Percentiles rank a stretch among this genome's conserved stretches.
Conservation (phyloP, 2,329 filamentous ascomycete genomes). For the Hypocrella siamensis region DNA sequence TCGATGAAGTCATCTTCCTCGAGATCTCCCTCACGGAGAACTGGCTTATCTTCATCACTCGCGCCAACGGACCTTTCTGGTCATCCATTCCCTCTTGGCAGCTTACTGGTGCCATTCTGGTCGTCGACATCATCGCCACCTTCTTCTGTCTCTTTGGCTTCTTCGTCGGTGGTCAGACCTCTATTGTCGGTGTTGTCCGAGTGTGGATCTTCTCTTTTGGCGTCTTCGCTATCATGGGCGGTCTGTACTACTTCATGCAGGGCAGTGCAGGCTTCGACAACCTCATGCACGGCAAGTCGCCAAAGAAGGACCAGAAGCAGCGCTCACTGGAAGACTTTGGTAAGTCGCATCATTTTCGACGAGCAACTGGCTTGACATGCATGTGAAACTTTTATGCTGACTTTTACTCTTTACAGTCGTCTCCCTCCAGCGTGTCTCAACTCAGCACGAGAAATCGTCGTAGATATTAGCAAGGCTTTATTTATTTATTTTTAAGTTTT, state of each 20-base stretch:
- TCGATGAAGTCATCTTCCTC: conserved; percentile 74
- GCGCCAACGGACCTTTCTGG: conserved; percentile 87
- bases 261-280: conserved; percentile 74
- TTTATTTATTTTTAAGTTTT: conserved; percentile 21
- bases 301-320: conserved; percentile 70
- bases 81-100: conserved; percentile 81
- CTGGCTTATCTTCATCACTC: conserved; percentile 93
- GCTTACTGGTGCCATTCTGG: conserved; percentile 57
- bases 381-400: background rate
- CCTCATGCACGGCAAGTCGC: conserved; percentile 80
- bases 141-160: conserved; percentile 77
- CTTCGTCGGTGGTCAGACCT: conserved; percentile 54
- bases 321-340: conserved; percentile 78
- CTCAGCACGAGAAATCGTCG: conserved; percentile 77
- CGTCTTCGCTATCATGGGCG: conserved; percentile 71
- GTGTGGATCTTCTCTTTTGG: conserved; percentile 88
- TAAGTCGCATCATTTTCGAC: conserved; percentile 30
- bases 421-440: conserved; percentile 77
- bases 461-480: conserved; percentile 26
- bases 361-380: background rate
- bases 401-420: conserved; percentile 41
- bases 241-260: conserved; percentile 61
- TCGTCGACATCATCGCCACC: conserved; percentile 73
- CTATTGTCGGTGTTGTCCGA: conserved; percentile 72
- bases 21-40: conserved; percentile 86